These are phyloP conservation scores for Clonostachys sp. DNA, from an alignment of 2,329 filamentous ascomycete genomes.

Conservation along the genomic window DNA sequence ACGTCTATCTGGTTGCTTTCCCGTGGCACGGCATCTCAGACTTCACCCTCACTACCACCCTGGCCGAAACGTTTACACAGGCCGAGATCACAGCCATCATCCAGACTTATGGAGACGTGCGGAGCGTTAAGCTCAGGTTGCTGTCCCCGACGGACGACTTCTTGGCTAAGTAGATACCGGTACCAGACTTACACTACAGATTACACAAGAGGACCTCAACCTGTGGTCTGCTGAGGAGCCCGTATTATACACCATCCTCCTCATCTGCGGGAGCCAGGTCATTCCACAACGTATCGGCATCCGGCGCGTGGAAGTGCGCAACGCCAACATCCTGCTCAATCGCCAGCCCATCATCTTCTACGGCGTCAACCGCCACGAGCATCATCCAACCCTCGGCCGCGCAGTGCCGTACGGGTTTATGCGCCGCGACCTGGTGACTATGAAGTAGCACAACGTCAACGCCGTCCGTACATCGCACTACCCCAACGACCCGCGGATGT, in stretches of 20 bases:
- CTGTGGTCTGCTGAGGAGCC: conserved; percentile 65
- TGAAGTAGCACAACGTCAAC: conserved; percentile 71
- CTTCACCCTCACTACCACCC: conserved; percentile 46
- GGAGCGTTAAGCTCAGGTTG: conserved; percentile 8
- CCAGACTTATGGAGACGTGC: conserved; percentile 27
- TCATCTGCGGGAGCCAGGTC: conserved; percentile 25
- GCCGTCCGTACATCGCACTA: conserved; percentile 66
- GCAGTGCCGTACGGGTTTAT: conserved; percentile 58
- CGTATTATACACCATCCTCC: conserved; percentile 48
- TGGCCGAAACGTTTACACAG: conserved; percentile 46
- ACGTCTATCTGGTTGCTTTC: conserved; percentile 57
- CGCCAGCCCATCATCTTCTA: conserved; percentile 55
- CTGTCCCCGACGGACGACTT: background rate
- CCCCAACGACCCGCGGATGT: conserved; percentile 54
- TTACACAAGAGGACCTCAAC: too few relatives aligned
- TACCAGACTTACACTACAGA: too few relatives aligned
- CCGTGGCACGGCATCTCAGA: conserved; percentile 48
- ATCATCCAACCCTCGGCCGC: conserved; percentile 60
- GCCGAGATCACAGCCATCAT: conserved; percentile 38
- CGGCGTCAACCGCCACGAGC: conserved; percentile 69
- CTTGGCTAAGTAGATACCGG: too few relatives aligned
- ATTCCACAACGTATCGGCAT: conserved; percentile 59
- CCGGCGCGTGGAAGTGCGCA: conserved; percentile 56
- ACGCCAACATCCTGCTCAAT: conserved; percentile 58
- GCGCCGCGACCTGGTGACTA: conserved; percentile 55